A percentile compares a stretch with the other conserved stretches of the same genome.
Conservation (phyloP, 805 yeast species). For the Myxozyma sirexii region DNA sequence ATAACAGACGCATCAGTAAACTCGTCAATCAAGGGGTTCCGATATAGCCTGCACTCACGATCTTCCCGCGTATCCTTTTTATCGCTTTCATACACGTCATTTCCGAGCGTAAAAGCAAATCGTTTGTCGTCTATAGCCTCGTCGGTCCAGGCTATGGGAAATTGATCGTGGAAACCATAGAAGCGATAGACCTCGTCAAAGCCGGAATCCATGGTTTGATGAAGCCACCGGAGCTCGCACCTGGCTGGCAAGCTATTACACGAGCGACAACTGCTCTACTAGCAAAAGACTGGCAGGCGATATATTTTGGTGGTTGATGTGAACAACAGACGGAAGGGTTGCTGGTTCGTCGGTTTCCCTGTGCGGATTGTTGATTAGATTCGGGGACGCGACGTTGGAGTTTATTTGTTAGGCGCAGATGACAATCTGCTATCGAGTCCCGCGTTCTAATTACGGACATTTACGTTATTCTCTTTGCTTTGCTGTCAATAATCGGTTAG, state of each 20-base stretch:
- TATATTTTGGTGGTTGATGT: too few species aligned
- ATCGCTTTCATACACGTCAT: neutral
- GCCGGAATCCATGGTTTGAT: neutral
- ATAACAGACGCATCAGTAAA: neutral
- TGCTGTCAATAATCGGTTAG: too few species aligned
- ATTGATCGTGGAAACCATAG: constrained; percentile 28
- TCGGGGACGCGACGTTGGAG: too few species aligned
- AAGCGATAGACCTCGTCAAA: constrained; percentile 17
- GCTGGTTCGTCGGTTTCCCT: too few species aligned
- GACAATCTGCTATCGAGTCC: too few species aligned
- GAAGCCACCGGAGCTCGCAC: neutral
- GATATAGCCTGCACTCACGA: neutral
- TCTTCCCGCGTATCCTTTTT: neutral
- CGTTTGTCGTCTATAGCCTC: constrained; percentile 8
- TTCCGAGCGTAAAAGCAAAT: constrained; percentile 14
- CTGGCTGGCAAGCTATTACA: neutral
- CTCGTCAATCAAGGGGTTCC: neutral
- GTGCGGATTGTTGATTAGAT: too few species aligned
- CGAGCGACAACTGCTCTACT: neutral
- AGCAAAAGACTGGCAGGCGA: too few species aligned
- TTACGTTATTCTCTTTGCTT: too few species aligned
- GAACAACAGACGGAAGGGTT: too few species aligned
- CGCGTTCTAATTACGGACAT: too few species aligned
- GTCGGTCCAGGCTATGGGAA: constrained; percentile 26
- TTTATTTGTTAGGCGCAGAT: too few species aligned